These are phyloP conservation scores for Pseudogymnoascus sp. DNA, from an alignment of 2,329 filamentous ascomycete species.

Conservation along the genomic window DNA sequence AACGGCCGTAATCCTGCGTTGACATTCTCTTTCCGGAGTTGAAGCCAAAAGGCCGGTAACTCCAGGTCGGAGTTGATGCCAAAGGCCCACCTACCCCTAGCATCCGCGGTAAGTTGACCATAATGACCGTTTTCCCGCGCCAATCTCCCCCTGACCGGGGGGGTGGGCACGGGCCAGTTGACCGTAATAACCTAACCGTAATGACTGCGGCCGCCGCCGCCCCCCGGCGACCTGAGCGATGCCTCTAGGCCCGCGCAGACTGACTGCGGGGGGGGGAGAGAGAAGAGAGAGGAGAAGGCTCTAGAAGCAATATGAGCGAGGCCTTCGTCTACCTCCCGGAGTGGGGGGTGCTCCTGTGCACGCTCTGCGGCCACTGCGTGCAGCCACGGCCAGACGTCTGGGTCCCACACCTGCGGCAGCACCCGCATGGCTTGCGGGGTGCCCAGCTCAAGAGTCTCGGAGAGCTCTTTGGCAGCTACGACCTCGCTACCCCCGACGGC, in stretches of 20 bases:
- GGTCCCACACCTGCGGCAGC: constrained; percentile 5
- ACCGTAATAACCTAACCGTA: not conserved
- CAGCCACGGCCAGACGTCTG: constrained; percentile 33
- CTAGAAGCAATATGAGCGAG: constrained; percentile 14
- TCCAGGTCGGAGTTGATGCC: too few species aligned
- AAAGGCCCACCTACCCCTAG: too few species aligned
- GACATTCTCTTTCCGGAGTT: constrained; percentile 10
- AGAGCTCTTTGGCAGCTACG: not conserved
- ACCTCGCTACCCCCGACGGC: not conserved
- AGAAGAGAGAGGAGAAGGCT: constrained; percentile 13
- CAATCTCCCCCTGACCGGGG: too few species aligned
- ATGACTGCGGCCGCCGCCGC: not conserved
- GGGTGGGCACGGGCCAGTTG: not conserved
- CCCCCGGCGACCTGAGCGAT: not conserved
- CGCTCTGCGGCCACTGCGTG: constrained; percentile 29
- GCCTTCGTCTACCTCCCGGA: constrained; percentile 19
- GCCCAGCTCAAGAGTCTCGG: too few species aligned
- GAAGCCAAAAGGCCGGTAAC: too few species aligned
- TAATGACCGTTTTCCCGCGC: too few species aligned
- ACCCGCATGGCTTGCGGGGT: not conserved
- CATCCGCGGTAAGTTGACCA: too few species aligned
- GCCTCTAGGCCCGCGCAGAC: too few species aligned
- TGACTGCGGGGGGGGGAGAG: too few species aligned
- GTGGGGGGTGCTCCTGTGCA: constrained; percentile 10
- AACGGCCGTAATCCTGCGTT: constrained; percentile 14